Evolutionary conservation across 1,139 yeast species (phyloP).

Genomic region (Protomyces macrosporus): DNA sequence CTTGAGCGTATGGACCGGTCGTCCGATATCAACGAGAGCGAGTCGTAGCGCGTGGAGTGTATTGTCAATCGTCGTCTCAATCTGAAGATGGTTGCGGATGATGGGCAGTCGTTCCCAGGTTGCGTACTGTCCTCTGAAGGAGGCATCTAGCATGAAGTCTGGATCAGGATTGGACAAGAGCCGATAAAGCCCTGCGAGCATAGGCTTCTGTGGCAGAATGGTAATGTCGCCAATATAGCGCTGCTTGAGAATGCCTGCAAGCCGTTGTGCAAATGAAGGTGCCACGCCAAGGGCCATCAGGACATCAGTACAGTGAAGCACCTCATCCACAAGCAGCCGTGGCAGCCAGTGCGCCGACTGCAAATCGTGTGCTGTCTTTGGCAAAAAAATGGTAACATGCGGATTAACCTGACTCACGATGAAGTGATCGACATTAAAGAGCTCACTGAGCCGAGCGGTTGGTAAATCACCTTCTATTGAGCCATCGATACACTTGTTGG

Average conservation of each 20-base stretch:
- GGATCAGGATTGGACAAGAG: conserved; percentile 75
- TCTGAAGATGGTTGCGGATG: conserved; percentile 16
- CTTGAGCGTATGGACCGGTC: conserved; percentile 5
- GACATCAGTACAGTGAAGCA: conserved; percentile 69
- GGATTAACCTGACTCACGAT: conserved; percentile 97
- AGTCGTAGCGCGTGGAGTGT: conserved; percentile 14
- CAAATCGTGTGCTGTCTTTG: conserved; percentile 15
- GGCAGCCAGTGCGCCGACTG: conserved; percentile 10
- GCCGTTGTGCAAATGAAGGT: conserved; percentile 63
- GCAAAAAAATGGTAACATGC: conserved; percentile 80
- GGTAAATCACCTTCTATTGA: conserved; percentile 94
- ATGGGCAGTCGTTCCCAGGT: conserved; percentile 52
- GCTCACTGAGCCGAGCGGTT: conserved; percentile 78
- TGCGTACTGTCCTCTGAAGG: conserved; percentile 79
- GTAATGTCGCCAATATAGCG: conserved; percentile 91
- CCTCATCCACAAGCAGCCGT: conserved; percentile 50
- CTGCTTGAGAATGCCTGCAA: conserved; percentile 72
- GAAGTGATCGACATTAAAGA: conserved; percentile 94
- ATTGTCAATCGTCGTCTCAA: conserved; percentile 16
- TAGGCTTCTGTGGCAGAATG: conserved; percentile 67
- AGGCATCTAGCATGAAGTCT: conserved; percentile 63
- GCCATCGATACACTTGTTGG: conserved; percentile 86
- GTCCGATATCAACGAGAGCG: conserved; percentile 1
- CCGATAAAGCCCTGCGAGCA: conserved; percentile 52
- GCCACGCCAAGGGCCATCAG: conserved; percentile 70